Base-by-base conservation (phyloP, 805 yeast species). In the Zygoascus biomembranicola region DNA sequence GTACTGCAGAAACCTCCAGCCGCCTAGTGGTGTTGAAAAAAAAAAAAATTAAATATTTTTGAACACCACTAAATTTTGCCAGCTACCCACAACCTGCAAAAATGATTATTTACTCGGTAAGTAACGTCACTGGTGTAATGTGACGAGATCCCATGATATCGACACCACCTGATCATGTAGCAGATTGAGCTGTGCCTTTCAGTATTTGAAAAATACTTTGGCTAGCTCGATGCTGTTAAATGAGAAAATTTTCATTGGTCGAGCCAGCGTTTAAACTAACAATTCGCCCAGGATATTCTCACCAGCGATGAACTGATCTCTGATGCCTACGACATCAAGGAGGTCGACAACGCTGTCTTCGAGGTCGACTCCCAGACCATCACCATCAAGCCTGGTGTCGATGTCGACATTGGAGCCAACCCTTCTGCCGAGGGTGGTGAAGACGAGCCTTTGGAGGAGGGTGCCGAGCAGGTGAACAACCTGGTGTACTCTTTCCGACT, bases 361-460 rank as follows among this genome's bases (percentile, higher is more conserved):
- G 99, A 94, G 81, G 98, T 96, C 63, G 88, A 94, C 84, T 90
- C 97, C 78, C 77, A 81, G 68, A 84, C 90, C 94, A 82, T 94
- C 74, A 84, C 78, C 68, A 89, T 94, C 68, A 84, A 81, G 73
- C 72, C 73, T 44, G 87, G 89, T 71, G 97, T 82, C 69, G 94
- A 94, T 71, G 83, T 94, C 66, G 98, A 94, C 76, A 94, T 94
- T 74, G 99, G 99, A 78, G 99, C 96, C 69, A 94, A 94, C 85
- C 97, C 99, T 71, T 89, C 97, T 68, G 97, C 98, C 64, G 99
- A 94, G 78, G 98, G 79, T 65, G 97, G 77, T 72, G 89, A 71
- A 53, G 90, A 74, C 44, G 96, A 86, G 39, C 90, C 75, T 55
- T 72, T 82, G 51, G 98, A 89, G 67, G 96, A 87, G 52, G 88